Evolutionary conservation across 2,329 filamentous ascomycete species (phyloP), one percentile per base, ranked within the genome.

Genomic region (Trichoderma sp.): DNA sequence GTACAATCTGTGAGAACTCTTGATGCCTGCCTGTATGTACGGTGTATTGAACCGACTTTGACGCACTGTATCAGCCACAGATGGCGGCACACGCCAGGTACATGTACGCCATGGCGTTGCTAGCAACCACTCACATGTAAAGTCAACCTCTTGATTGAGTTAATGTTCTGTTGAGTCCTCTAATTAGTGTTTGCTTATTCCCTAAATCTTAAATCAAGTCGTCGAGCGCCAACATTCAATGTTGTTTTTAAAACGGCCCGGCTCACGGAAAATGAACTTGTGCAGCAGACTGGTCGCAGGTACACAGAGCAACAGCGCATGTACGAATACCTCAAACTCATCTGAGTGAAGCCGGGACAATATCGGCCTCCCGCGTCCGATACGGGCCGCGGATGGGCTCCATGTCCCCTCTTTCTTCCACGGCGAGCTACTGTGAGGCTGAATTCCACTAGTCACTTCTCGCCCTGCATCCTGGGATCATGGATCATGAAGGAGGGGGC

Each of bases 351-450:
- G 14, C 66, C 18, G 56, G 12, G 24, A 38, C 21, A 64, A n/a
- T 62, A 35, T 38, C 53, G 27, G 68, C 68, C 68, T 63, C 59
- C 59, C 59, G 59, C 68, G 35, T 63, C 59, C 38, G 53, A 65
- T 24, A 56, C 21, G 29, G 60, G 71, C 62, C 71, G 71, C 45
- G 60, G 41, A 73, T 62, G 50, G 21, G 41, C 60, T 56, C 71
- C 59, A 31, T 62, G 41, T 62, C 59, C 59, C 59, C 68, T 45
- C 53, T 31, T 63, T 59, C 45, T 53, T 6, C 29, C 29, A 41
- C 35, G 35, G 69, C 60, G 64, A 27, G 71, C 38, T 65, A 59
- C 60, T 62, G 63, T 71, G 68, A 67, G 71, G 71, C 71, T 74
- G 71, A 74, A 67, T 60, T 35, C 63, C 63, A 33, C 63, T 72